A percentile compares a stretch with the other conserved stretches of the same genome.
Conservation (phyloP, 2,329 filamentous ascomycete species). For the Setomelanomma holmii region DNA sequence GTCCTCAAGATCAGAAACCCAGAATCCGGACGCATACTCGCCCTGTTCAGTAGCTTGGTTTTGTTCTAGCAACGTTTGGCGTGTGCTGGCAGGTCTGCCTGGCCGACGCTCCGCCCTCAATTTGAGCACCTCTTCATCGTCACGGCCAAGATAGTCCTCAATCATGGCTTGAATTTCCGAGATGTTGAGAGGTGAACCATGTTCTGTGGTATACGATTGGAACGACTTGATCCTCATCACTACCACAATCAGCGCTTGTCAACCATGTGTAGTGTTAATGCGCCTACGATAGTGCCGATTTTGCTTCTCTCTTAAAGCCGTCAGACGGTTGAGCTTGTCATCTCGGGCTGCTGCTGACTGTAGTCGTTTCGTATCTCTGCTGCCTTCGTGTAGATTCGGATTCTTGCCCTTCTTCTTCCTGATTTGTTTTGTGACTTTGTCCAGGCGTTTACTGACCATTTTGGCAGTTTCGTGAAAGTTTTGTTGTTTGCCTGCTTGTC, state of each 20-base stretch:
- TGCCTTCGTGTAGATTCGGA: constrained; percentile 83
- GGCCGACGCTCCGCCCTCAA: constrained; percentile 74
- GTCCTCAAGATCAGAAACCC: constrained; percentile 80
- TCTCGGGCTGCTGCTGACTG: constrained; percentile 82
- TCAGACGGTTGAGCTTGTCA: constrained; percentile 78
- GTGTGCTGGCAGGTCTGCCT: constrained; percentile 78
- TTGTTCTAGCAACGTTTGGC: constrained; percentile 78
- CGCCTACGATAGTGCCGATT: constrained; percentile 75
- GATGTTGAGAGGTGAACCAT: constrained; percentile 55
- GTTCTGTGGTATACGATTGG: constrained; percentile 67
- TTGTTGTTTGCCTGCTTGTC: constrained; percentile 11
- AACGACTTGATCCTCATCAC: constrained; percentile 75
- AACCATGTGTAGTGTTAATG: background rate
- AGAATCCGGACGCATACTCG: constrained; percentile 84
- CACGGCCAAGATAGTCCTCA: constrained; percentile 60
- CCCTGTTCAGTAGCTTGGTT: constrained; percentile 74
- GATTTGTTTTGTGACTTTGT: constrained; percentile 89
- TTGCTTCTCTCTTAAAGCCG: constrained; percentile 72
- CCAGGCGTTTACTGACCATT: constrained; percentile 65
- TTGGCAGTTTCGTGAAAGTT: constrained; percentile 9
- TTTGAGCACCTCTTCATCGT: constrained; percentile 73
- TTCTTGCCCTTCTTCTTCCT: constrained; percentile 82
- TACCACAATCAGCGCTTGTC: constrained; percentile 39
- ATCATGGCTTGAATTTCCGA: constrained; percentile 63
- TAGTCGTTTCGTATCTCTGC: constrained; percentile 82